These are phyloP conservation scores for Physcomitrium patens DNA, from an alignment of 225 moss, liverwort and hornwort genomes.

Conservation along the genomic window DNA sequence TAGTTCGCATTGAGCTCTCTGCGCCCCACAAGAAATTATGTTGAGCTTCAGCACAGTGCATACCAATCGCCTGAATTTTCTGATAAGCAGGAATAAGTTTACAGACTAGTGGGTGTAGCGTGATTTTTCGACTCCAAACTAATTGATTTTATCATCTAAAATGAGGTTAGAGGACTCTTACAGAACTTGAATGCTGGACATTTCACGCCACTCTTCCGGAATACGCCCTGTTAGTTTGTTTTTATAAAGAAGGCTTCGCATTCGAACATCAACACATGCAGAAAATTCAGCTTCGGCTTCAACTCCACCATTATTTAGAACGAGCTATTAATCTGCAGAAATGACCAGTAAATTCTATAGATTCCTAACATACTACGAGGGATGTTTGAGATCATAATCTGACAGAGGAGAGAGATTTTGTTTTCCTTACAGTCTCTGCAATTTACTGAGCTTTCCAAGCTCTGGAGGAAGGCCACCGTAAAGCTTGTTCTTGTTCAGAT, in stretches of 20 bases:
- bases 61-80: not conserved
- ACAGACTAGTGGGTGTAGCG: not conserved
- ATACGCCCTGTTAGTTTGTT: conserved; percentile 50
- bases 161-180: conserved; percentile 23
- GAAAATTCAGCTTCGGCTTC: not conserved
- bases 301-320: not conserved
- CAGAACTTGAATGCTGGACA: conserved; percentile 41
- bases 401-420: not conserved
- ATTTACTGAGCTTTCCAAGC: conserved; percentile 37
- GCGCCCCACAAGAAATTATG: conserved; percentile 7
- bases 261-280: conserved; percentile 17
- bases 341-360: not conserved
- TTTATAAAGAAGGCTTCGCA: conserved; percentile 49
- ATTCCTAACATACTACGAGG: not conserved
- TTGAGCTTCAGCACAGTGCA: not conserved
- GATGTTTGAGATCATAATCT: not conserved
- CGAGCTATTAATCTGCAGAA: not conserved
- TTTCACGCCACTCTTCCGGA: conserved; percentile 37
- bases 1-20: conserved; percentile 43
- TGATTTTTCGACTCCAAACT: not conserved
- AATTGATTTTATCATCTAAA: not conserved
- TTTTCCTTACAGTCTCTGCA: conserved; percentile 39
- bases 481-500: conserved; percentile 45
- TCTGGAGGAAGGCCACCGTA: conserved; percentile 52
- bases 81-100: not conserved